Evolutionary conservation across 1,139 yeast species (phyloP).

Genomic region (Protomyces inouyei): DNA sequence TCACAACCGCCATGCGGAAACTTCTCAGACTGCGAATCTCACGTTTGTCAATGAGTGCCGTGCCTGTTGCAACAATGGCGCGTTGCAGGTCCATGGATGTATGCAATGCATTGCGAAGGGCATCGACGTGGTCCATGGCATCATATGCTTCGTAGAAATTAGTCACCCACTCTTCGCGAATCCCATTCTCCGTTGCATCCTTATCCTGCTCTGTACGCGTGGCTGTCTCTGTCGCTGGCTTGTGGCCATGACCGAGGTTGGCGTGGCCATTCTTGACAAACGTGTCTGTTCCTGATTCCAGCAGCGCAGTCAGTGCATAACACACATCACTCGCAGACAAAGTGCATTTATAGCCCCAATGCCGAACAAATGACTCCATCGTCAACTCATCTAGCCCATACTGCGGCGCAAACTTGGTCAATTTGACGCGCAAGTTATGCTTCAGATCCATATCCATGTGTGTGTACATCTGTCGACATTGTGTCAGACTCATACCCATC

Average conservation of each 20-base stretch:
- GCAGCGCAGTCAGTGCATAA: conserved; percentile 75
- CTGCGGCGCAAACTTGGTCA: conserved; percentile 62
- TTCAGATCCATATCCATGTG: conserved; percentile 81
- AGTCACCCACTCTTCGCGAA: conserved; percentile 65
- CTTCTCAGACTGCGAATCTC: conserved; percentile 71
- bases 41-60: conserved; percentile 77
- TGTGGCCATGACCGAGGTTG: conserved; percentile 19
- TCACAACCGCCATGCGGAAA: conserved; percentile 79
- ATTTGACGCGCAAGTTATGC: conserved; percentile 62
- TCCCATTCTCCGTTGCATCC: conserved; percentile 38
- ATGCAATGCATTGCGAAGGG: conserved; percentile 64
- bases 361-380: conserved; percentile 78
- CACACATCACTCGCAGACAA: conserved; percentile 91
- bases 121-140: conserved; percentile 65
- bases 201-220: conserved; percentile 27
- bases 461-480: conserved; percentile 88
- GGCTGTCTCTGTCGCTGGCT: background rate
- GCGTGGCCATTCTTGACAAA: conserved; percentile 25
- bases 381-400: conserved; percentile 81
- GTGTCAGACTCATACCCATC: conserved; percentile 88
- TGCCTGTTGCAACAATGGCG: conserved; percentile 83
- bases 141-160: conserved; percentile 98
- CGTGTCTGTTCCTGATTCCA: conserved; percentile 48
- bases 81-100: conserved; percentile 79
- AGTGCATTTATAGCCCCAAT: conserved; percentile 81